Percentiles rank a stretch among this genome's conserved stretches.
Evolutionary conservation across 345 rosid genomes (phyloP).

Genomic region (Jatropha curcas): DNA sequence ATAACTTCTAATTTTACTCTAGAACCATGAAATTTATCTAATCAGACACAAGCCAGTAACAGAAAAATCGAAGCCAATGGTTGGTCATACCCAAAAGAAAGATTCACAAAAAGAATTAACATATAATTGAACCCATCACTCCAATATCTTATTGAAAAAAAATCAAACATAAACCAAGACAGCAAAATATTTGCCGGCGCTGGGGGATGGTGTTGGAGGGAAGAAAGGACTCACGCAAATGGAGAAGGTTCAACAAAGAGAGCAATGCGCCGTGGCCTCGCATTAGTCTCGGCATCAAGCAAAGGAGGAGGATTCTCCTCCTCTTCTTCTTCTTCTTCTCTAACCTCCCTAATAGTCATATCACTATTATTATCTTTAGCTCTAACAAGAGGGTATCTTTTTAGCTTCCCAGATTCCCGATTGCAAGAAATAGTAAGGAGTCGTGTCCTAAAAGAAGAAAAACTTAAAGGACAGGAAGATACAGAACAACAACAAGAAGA

Average conservation of each 20-base stretch:
- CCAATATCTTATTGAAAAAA: background rate
- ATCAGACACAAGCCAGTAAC: conserved; percentile 4
- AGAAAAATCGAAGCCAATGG: conserved; percentile 5
- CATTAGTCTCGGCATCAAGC: conserved; percentile 51
- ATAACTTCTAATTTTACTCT: too few relatives aligned
- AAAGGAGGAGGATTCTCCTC: conserved; percentile 52
- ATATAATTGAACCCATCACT: background rate
- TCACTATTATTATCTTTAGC: conserved; percentile 14
- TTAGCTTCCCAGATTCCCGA: conserved; percentile 1
- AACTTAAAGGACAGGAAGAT: conserved; percentile 25
- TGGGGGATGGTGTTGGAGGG: too few relatives aligned
- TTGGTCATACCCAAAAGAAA: conserved; percentile 1
- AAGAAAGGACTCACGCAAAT: conserved; percentile 65
- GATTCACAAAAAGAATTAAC: background rate
- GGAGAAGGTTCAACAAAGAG: conserved; percentile 99
- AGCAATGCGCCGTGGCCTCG: conserved; percentile 81
- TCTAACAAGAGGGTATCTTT: conserved; percentile 25
- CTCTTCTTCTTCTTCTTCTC: conserved; percentile 45
- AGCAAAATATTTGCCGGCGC: too few relatives aligned
- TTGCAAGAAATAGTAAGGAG: conserved; percentile 40
- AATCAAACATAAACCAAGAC: background rate
- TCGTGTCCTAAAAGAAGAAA: conserved; percentile 20
- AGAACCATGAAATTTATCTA: too few relatives aligned
- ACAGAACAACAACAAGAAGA: conserved; percentile 23
- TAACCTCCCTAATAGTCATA: conserved; percentile 56